A percentile compares a stretch with the other conserved stretches of the same genome.
Evolutionary conservation across 306 rosid species (phyloP).

Genomic region (Dryas octopetala): DNA sequence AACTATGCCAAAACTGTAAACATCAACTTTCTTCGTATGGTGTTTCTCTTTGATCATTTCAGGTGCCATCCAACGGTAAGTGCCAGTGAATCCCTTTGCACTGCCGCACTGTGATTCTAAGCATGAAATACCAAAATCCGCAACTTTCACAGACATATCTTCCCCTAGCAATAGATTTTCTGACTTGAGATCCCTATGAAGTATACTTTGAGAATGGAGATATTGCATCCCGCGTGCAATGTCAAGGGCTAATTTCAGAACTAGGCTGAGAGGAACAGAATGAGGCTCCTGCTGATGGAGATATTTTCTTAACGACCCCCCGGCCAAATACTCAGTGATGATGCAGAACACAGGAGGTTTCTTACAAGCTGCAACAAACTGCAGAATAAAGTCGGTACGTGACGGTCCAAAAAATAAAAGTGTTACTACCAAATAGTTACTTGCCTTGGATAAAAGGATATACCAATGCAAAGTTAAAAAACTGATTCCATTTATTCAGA

Average conservation of each 20-base stretch:
- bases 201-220: constrained; percentile 94
- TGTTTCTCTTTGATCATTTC: constrained; percentile 91
- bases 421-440: constrained; percentile 5
- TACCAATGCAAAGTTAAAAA: background rate
- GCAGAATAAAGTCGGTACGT: constrained; percentile 34
- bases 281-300: constrained; percentile 79
- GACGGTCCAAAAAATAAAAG: constrained; percentile 12
- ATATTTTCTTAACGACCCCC: constrained; percentile 81
- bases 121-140: constrained; percentile 96
- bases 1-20: constrained; percentile 94
- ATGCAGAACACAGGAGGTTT: constrained; percentile 94
- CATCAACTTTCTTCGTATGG: constrained; percentile 92
- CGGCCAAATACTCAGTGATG: constrained; percentile 85
- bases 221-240: constrained; percentile 80
- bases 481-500: background rate
- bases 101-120: constrained; percentile 77
- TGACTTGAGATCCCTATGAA: constrained; percentile 96
- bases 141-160: constrained; percentile 92
- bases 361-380: constrained; percentile 97
- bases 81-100: constrained; percentile 82
- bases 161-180: constrained; percentile 83
- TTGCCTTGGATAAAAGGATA: background rate
- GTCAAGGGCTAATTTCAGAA: constrained; percentile 76
- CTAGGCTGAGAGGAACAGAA: constrained; percentile 65
- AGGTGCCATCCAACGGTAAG: constrained; percentile 99